These are phyloP conservation scores for Dipodascus geniculatus DNA, from an alignment of 805 yeast genomes.

Conservation along the genomic window DNA sequence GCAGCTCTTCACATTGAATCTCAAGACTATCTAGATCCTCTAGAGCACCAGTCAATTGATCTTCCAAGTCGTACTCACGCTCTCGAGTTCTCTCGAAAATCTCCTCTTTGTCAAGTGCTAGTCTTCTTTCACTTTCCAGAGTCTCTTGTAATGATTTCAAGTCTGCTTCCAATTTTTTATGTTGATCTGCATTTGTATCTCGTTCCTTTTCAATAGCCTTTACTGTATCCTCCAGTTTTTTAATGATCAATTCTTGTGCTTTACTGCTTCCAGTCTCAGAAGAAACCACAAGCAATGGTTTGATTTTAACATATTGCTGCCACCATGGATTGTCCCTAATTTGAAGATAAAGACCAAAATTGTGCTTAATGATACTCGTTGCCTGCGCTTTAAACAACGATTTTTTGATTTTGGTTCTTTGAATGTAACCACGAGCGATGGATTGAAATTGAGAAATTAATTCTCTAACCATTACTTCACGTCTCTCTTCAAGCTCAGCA, in stretches of 20 bases:
- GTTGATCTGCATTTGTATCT: slow-evolving; percentile 15
- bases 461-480: slow-evolving; percentile 50
- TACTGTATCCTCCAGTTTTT: slow-evolving; percentile 21
- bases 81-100: slow-evolving; percentile 33
- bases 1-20: slow-evolving; percentile 22
- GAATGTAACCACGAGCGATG: slow-evolving; percentile 47
- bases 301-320: slow-evolving; percentile 52
- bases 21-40: slow-evolving; percentile 25
- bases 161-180: slow-evolving; percentile 18
- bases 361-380: slow-evolving; percentile 51
- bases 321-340: slow-evolving; percentile 64
- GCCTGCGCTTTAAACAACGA: slow-evolving; percentile 56
- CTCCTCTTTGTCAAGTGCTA: slow-evolving; percentile 36
- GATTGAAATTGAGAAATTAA: slow-evolving; percentile 56
- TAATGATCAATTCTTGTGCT: slow-evolving; percentile 25
- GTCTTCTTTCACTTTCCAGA: slow-evolving; percentile 30
- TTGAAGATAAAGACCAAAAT: slow-evolving; percentile 41
- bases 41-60: slow-evolving; percentile 19
- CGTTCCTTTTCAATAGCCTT: slow-evolving; percentile 22
- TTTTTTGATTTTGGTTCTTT: slow-evolving; percentile 37
- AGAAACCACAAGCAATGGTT: slow-evolving; percentile 62
- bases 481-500: slow-evolving; percentile 64
- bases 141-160: slow-evolving; percentile 22
- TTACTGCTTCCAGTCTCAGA: slow-evolving; percentile 47
- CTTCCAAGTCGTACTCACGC: slow-evolving; percentile 28